Base-by-base conservation (phyloP, 2,329 filamentous ascomycete genomes). In the Hypomyces rosellus region DNA sequence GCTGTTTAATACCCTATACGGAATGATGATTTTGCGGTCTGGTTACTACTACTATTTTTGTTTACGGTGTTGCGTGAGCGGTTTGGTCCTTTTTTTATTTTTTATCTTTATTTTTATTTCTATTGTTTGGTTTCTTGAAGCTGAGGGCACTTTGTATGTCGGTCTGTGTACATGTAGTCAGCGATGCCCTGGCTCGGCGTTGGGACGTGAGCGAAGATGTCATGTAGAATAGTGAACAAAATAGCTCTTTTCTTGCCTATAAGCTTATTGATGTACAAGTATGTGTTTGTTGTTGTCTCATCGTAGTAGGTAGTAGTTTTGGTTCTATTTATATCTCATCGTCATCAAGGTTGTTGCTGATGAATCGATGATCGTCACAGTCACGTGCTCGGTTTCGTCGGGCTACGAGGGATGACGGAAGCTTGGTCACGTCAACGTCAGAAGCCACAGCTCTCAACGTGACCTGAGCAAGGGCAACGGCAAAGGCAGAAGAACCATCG, bases 1-100 rank as follows among this genome's bases (percentile, higher is more conserved):
- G 51, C 52, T 55, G 54, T 53, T 52, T 62, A 62, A 65, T 65
- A 65, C 63, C 63, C 63, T 30, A 38, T 58, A 50, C 53, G 57
- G 62, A 54, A 57, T 60, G 50, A 52, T 47, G 48, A 34, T 51
- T 43, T 38, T 38, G 14, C 16, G 36, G 14, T 38, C 16, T 38
- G 36, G 22, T 61, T 48, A 40, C 33, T 50, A 43, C 41, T 30
- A 55, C 40, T 45, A 48, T 34, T 30, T 30, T 30, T 30, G 25
- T 30, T 30, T 36, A 55, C 16, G 22, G 16, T 52, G 45, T 12
- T 37, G 18, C 40, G 40, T 41, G 22, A 25, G 15, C 3, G 5
- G 30, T 50, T 50, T 45, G 51, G 46, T 59, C 47, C 50, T 56
- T 49, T 54, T 53, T 52, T 51, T 47, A n/a, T n/a, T n/a, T n/a